Evolutionary conservation across 441 rosid species (phyloP).

Genomic region (Bocquillonia castaneifolia): DNA sequence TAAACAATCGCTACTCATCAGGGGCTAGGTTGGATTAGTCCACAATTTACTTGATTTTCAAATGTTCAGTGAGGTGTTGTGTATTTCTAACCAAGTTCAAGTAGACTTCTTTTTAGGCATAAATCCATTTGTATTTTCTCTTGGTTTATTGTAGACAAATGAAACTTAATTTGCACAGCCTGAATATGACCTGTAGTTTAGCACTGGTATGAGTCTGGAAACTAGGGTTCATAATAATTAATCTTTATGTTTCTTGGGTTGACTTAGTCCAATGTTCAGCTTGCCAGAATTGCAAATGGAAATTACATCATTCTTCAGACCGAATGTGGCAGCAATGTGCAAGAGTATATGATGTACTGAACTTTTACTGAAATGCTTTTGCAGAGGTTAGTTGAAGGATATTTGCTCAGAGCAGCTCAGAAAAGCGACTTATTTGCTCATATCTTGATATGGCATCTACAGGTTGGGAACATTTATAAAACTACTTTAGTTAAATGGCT

Average conservation of each 20-base stretch:
- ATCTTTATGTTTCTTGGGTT: background rate
- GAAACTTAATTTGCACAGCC: conserved; percentile 2
- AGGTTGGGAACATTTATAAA: conserved; percentile 44
- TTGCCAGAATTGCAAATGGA: background rate
- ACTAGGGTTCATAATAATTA: background rate
- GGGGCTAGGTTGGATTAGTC: conserved; percentile 7
- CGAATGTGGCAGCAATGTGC: background rate
- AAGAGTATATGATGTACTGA: background rate
- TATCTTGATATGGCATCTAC: conserved; percentile 94
- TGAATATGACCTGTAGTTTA: conserved; percentile 2
- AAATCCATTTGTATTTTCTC: background rate
- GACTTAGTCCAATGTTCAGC: background rate
- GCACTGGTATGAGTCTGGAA: background rate
- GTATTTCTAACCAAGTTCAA: background rate
- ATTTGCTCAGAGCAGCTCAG: conserved; percentile 93
- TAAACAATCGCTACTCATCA: background rate
- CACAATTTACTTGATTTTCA: background rate
- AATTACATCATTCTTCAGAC: conserved; percentile 1
- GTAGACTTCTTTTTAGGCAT: conserved; percentile 3
- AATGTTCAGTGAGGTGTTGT: background rate
- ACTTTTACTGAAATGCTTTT: conserved; percentile 23
- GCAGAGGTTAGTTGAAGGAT: conserved; percentile 95
- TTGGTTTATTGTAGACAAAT: background rate
- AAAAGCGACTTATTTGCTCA: conserved; percentile 93
- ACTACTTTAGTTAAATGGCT: conserved; percentile 3